Percentiles rank a stretch among this genome's conserved stretches.
Conservation (phyloP, 345 rosid species). For the Kernera saxatilis region DNA sequence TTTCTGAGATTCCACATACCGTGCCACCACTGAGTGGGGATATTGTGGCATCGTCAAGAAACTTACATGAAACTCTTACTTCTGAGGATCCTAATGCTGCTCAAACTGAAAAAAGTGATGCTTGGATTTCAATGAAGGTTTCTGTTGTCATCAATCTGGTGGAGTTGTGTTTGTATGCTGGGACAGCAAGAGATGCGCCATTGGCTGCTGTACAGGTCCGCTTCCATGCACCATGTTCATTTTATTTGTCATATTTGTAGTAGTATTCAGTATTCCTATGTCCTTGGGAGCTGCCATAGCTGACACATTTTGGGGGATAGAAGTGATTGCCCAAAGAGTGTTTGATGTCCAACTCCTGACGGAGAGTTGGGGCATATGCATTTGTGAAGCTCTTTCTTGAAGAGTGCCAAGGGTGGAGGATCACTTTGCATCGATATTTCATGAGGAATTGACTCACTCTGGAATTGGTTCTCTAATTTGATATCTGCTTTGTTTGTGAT, state of each 20-base stretch:
- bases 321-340: not conserved
- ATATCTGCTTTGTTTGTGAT: not conserved
- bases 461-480: not conserved
- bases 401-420: not conserved
- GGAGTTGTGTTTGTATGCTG: slow-evolving; percentile 70
- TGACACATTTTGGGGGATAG: slow-evolving; percentile 6
- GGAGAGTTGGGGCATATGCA: slow-evolving; percentile 4
- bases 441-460: not conserved
- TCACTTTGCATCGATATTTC: not conserved
- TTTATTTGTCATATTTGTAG: slow-evolving; percentile 13
- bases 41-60: slow-evolving; percentile 41
- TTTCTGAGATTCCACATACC: slow-evolving; percentile 66
- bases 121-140: slow-evolving; percentile 67
- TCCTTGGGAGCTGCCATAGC: not conserved
- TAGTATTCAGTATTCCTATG: slow-evolving; percentile 2
- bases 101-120: slow-evolving; percentile 34
- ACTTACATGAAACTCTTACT: slow-evolving; percentile 37
- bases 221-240: slow-evolving; percentile 14
- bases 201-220: slow-evolving; percentile 77
- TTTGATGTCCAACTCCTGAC: not conserved
- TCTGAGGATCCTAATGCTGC: slow-evolving; percentile 36
- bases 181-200: slow-evolving; percentile 64
- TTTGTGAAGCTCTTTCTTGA: slow-evolving; percentile 6
- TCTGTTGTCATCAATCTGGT: slow-evolving; percentile 65
- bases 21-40: slow-evolving; percentile 53